Evolutionary conservation across 179 eudicot genomes (phyloP).

Genomic region (Heliamphora pulchella): DNA sequence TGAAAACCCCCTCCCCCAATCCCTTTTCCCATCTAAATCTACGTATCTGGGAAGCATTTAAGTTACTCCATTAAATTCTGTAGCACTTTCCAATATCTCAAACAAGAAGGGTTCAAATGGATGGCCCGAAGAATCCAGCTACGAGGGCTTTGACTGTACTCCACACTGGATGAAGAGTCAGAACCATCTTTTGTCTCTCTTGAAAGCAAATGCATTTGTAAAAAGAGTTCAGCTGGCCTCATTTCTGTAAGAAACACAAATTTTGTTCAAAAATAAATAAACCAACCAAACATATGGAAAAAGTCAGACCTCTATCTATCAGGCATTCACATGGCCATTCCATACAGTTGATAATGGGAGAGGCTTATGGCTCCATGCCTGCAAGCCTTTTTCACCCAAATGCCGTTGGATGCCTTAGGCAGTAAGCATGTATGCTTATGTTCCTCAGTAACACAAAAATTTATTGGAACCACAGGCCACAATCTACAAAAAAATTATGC

Average conservation of each 20-base stretch:
- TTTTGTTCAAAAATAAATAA: neutral
- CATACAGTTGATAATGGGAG: neutral
- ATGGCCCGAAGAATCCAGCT: conserved; percentile 72
- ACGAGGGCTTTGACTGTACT: conserved; percentile 30
- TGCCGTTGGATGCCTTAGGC: neutral
- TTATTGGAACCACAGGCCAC: conserved; percentile 7
- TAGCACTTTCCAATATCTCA: conserved; percentile 73
- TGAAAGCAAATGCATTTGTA: conserved; percentile 86
- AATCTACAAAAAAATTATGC: neutral
- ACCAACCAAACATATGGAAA: conserved; percentile 3
- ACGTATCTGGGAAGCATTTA: neutral
- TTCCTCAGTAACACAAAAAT: too few species aligned
- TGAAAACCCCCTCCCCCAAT: neutral
- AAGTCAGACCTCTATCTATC: neutral
- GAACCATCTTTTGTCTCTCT: conserved; percentile 24
- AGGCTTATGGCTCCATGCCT: neutral
- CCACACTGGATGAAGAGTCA: conserved; percentile 26
- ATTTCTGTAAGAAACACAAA: conserved; percentile 32
- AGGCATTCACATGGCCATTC: neutral
- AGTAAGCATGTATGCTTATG: neutral
- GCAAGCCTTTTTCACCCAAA: neutral
- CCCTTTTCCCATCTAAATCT: neutral
- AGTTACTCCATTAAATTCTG: conserved; percentile 26
- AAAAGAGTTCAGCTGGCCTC: conserved; percentile 68
- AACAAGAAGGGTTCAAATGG: conserved; percentile 76